Evolutionary conservation across 2,329 filamentous ascomycete genomes (phyloP).

Genomic region (Xylaria sp.): DNA sequence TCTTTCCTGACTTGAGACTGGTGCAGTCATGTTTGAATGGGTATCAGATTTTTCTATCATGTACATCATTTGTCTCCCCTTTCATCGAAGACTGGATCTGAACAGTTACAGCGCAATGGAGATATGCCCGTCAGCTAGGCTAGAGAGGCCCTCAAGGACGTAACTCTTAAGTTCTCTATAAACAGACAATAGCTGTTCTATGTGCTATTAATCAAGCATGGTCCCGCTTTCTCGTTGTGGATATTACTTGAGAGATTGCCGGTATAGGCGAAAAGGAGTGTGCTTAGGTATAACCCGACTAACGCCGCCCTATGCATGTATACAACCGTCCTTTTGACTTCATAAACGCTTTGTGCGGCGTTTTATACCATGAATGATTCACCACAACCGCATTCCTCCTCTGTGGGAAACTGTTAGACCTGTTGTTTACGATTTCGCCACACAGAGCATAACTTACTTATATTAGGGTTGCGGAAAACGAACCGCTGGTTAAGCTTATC

Average conservation of each 20-base stretch:
- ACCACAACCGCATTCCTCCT: conserved; percentile 94
- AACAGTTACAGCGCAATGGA: not conserved
- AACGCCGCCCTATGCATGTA: conserved; percentile 39
- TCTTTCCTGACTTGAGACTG: not conserved
- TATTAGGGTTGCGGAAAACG: conserved; percentile 96
- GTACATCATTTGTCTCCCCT: not conserved
- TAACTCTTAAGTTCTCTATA: not conserved
- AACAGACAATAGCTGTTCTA: conserved; percentile 5
- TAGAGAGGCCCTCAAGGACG: not conserved
- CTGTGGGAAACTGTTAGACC: conserved; percentile 58
- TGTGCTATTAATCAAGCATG: conserved; percentile 11
- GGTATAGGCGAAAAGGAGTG: not conserved
- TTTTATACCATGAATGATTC: conserved; percentile 88
- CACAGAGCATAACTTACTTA: conserved; percentile 72
- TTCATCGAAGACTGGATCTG: not conserved
- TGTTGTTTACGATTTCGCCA: not conserved
- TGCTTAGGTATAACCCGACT: conserved; percentile 20
- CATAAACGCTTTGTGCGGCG: not conserved
- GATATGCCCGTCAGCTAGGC: not conserved
- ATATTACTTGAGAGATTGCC: not conserved
- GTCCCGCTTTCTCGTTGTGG: not conserved
- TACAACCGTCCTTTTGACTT: conserved; percentile 14
- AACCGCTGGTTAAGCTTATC: conserved; percentile 93
- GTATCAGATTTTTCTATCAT: conserved; percentile 4
- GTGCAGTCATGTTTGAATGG: not conserved